Evolutionary conservation across 2,329 filamentous ascomycete species (phyloP), one percentile per base, ranked within the genome.

Genomic region (Fusarium dimerum): DNA sequence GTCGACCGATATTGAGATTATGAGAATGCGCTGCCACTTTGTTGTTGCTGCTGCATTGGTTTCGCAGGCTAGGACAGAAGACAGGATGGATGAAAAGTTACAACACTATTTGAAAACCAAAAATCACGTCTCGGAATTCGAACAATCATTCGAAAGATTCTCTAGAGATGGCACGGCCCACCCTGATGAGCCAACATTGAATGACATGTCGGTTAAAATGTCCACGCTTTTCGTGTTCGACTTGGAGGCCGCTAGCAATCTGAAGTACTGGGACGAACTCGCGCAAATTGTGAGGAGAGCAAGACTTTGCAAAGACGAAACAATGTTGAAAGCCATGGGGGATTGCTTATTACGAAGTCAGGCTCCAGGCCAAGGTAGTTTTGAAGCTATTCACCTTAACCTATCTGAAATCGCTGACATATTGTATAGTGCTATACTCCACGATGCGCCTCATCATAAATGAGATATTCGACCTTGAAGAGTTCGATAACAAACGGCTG

Each of bases 161-260:
- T 63, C 82, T 10, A 71, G 79, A 40, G 68, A 68, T 2, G 69
- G 75, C 10, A 51, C 73, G 0, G 65, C 69, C 1, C 67, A 66
- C 4, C 63, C 81, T 1, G 73, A 79, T 17, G 73, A 76, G 12
- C 70, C 72, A 1, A 71, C 75, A 1, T 71, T 73, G 15, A 57
- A 72, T 2, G 86, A 89, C 62, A 73, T 90, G 15, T 63, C 76
- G 7, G 70, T 73, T 2, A 92, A 91, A 63, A 74, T 88, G 36
- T 78, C 85, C 6, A 81, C 84, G 3, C 71, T 96, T 16, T 74
- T 90, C 8, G 83, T 88, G 1, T 89, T 92, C 58, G 88, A 94
- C 59, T 89, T 96, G 55, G 92, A 96, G 73, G 87, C 85, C 3
- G 84, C 87, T 0, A 73, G 89, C 39, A 78, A 77, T 32, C 74